Percentiles rank a stretch among this genome's conserved stretches.
Evolutionary conservation across 2,329 filamentous ascomycete species (phyloP).

Genomic region (Biscogniauxia sp.): DNA sequence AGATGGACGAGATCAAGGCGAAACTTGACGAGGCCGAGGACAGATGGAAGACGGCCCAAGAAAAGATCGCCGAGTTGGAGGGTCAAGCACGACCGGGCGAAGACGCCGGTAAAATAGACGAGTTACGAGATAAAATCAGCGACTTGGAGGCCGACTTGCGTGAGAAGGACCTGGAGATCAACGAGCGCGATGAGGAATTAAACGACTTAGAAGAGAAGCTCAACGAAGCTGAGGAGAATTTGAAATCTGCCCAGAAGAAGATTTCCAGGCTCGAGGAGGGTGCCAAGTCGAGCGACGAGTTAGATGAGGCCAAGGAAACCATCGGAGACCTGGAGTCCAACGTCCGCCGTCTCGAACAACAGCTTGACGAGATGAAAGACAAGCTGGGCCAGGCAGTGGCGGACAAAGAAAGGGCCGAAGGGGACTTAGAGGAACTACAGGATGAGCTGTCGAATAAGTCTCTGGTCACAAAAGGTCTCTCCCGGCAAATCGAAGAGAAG

Average conservation of each 20-base stretch:
- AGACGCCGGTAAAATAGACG: slow-evolving; percentile 38
- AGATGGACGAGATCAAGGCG: slow-evolving; percentile 65
- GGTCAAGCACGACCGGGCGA: slow-evolving; percentile 42
- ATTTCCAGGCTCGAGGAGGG: slow-evolving; percentile 57
- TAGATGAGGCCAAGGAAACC: slow-evolving; percentile 55
- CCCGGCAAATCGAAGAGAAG: slow-evolving; percentile 72
- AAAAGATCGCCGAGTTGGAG: slow-evolving; percentile 21
- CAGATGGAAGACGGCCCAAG: slow-evolving; percentile 34
- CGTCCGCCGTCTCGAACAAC: slow-evolving; percentile 51
- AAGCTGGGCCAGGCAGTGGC: slow-evolving; percentile 51
- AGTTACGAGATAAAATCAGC: slow-evolving; percentile 46
- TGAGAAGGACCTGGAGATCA: slow-evolving; percentile 57
- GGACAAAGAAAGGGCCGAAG: slow-evolving; percentile 57
- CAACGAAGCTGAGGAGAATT: slow-evolving; percentile 54
- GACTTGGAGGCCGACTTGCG: slow-evolving; percentile 56
- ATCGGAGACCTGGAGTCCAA: slow-evolving; percentile 58
- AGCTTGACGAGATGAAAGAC: slow-evolving; percentile 54
- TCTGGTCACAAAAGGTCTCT: slow-evolving; percentile 70
- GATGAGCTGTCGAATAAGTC: slow-evolving; percentile 79
- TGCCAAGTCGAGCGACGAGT: slow-evolving; percentile 48
- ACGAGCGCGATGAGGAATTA: slow-evolving; percentile 51
- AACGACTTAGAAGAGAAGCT: slow-evolving; percentile 49
- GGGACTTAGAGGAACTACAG: slow-evolving; percentile 63
- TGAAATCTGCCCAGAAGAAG: slow-evolving; percentile 53
- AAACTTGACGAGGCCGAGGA: slow-evolving; percentile 48